Evolutionary conservation across 495 filamentous ascomycete species (phyloP).

Genomic region (Lophiotrema nucula): DNA sequence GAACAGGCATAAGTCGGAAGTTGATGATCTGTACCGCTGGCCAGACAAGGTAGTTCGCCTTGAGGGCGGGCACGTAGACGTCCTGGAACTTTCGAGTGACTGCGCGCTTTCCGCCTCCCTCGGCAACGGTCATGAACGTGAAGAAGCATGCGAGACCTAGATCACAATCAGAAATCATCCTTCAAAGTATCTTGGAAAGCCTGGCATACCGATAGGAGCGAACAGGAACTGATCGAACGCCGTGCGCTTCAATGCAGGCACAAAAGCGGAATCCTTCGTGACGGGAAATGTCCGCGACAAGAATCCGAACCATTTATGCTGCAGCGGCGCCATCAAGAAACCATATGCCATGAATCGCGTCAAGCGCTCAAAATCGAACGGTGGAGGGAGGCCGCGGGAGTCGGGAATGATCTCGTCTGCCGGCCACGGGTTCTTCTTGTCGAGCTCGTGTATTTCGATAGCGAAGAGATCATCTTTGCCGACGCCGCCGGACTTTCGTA

Average conservation of each 20-base stretch:
- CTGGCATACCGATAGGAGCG: conserved; percentile 73
- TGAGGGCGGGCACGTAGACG: conserved; percentile 88
- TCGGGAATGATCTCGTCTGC: conserved; percentile 67
- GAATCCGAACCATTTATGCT: conserved; percentile 94
- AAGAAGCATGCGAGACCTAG: conserved; percentile 89
- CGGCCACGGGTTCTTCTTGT: conserved; percentile 73
- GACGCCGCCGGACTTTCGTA: conserved; percentile 54
- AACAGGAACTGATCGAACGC: conserved; percentile 94
- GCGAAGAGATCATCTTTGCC: conserved; percentile 69
- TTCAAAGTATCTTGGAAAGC: neutral
- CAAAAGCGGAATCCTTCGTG: conserved; percentile 67
- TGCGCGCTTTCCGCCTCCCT: conserved; percentile 82
- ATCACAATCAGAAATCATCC: neutral
- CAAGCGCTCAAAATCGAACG: conserved; percentile 93
- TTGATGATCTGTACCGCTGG: conserved; percentile 95
- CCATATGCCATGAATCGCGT: conserved; percentile 95
- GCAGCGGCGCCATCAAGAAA: conserved; percentile 93
- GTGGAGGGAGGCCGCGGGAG: conserved; percentile 62
- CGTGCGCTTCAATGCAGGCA: conserved; percentile 84
- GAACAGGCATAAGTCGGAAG: conserved; percentile 90
- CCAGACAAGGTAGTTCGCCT: conserved; percentile 96
- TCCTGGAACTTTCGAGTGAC: conserved; percentile 84
- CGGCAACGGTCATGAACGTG: conserved; percentile 92
- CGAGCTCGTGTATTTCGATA: conserved; percentile 86
- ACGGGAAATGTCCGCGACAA: conserved; percentile 82